These are phyloP conservation scores for Pogostemon cablin DNA, from an alignment of 257 asterid genomes.

Conservation along the genomic window DNA sequence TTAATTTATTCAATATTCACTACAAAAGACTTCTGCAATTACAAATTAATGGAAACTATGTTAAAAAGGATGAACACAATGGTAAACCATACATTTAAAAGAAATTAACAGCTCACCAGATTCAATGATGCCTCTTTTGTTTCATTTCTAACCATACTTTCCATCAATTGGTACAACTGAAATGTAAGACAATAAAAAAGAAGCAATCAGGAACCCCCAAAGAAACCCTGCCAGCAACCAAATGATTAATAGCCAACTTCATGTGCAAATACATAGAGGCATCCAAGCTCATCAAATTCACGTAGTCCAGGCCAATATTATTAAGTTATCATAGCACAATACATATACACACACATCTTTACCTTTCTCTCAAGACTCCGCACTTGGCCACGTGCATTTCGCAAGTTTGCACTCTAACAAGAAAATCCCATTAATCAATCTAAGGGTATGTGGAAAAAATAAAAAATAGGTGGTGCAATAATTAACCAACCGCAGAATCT, in stretches of 20 bases:
- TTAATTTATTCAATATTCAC: conserved; percentile 16
- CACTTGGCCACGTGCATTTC: conserved; percentile 79
- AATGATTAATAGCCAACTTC: conserved; percentile 18
- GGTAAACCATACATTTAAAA: not conserved
- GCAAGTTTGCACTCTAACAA: conserved; percentile 74
- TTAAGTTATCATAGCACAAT: not conserved
- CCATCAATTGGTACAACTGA: conserved; percentile 80
- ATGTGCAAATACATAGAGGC: conserved; percentile 19
- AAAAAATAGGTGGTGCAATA: conserved; percentile 14
- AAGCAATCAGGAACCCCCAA: conserved; percentile 26
- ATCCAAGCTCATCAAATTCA: conserved; percentile 15
- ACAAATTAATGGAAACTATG: conserved; percentile 1
- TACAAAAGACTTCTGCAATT: conserved; percentile 19
- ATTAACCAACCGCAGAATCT: conserved; percentile 87
- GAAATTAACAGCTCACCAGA: conserved; percentile 50
- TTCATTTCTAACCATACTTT: conserved; percentile 75
- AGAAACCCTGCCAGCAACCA: conserved; percentile 28
- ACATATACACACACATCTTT: conserved; percentile 1
- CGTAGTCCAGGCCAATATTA: conserved; percentile 24
- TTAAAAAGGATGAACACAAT: conserved; percentile 10
- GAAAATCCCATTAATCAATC: conserved; percentile 27
- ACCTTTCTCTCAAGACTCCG: conserved; percentile 87
- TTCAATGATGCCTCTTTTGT: conserved; percentile 54
- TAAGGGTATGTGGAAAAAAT: conserved; percentile 27
- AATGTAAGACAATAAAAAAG: conserved; percentile 35